phyloP scores from a whole-genome alignment of 1,284 basidiomycete species.

The Xerocomus amazonicus region DNA sequence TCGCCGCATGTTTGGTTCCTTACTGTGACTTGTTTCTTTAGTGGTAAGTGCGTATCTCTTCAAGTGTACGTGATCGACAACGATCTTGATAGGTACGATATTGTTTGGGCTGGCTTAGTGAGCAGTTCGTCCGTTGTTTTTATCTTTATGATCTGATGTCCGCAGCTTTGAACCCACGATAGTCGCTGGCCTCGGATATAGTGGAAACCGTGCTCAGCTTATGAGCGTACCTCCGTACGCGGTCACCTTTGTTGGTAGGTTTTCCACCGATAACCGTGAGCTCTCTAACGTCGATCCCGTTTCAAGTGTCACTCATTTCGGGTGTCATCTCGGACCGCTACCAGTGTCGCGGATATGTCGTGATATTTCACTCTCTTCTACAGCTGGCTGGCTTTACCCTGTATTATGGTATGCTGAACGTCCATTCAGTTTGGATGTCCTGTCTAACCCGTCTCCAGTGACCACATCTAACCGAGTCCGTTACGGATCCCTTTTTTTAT shows the following conservation, averaged over 20 bases:
- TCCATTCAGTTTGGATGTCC: neutral
- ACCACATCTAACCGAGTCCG: neutral
- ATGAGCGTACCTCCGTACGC: slow-evolving; percentile 50
- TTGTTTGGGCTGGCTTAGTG: slow-evolving; percentile 39
- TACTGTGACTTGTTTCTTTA: slow-evolving; percentile 26
- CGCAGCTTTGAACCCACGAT: slow-evolving; percentile 54
- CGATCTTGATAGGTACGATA: slow-evolving; percentile 35
- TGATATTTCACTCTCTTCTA: neutral
- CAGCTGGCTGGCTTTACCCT: neutral
- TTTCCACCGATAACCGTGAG: too few species aligned
- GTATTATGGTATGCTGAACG: neutral
- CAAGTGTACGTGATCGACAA: neutral
- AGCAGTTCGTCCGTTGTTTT: neutral
- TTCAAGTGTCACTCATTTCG: neutral
- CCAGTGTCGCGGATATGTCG: neutral
- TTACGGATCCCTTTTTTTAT: slow-evolving; percentile 1
- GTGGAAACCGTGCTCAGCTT: slow-evolving; percentile 42
- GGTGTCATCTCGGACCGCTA: neutral
- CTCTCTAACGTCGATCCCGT: too few species aligned
- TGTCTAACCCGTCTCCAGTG: neutral
- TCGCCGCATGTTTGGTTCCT: slow-evolving; percentile 36
- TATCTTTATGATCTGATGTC: slow-evolving; percentile 7
- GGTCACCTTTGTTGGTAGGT: slow-evolving; percentile 39
- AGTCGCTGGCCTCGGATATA: slow-evolving; percentile 43
- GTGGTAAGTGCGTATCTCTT: slow-evolving; percentile 17